These are phyloP conservation scores for Rhizopogon vesiculosus DNA, from an alignment of 768 basidiomycete genomes.

Conservation along the genomic window DNA sequence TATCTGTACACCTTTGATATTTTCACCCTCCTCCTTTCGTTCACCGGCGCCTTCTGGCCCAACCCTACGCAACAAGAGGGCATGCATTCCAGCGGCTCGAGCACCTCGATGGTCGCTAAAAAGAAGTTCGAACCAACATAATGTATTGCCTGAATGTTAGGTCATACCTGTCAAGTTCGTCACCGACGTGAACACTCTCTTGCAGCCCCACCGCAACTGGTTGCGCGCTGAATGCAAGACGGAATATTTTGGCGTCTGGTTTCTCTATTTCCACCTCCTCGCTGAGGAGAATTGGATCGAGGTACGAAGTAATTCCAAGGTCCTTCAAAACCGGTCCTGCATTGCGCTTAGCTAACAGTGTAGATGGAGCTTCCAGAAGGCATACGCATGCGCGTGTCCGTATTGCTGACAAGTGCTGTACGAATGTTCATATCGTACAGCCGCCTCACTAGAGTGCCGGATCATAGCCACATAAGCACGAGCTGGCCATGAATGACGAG, in stretches of 20 bases:
- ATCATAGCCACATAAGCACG: slow-evolving; percentile 3
- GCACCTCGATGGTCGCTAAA: slow-evolving; percentile 70
- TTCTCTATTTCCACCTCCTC: slow-evolving; percentile 70
- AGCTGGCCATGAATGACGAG: not conserved
- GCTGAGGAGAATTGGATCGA: slow-evolving; percentile 61
- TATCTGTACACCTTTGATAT: slow-evolving; percentile 34
- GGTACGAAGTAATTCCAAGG: slow-evolving; percentile 44
- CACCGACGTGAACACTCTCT: slow-evolving; percentile 69
- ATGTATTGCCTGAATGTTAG: not conserved
- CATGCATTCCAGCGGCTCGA: slow-evolving; percentile 44
- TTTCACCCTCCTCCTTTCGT: slow-evolving; percentile 35
- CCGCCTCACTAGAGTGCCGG: slow-evolving; percentile 32
- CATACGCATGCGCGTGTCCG: slow-evolving; percentile 68
- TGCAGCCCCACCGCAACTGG: not conserved
- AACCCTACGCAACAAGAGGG: slow-evolving; percentile 51
- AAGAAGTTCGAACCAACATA: slow-evolving; percentile 1
- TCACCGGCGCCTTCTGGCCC: slow-evolving; percentile 45
- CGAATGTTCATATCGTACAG: slow-evolving; percentile 42
- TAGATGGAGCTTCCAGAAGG: slow-evolving; percentile 4
- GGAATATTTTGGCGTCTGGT: slow-evolving; percentile 57
- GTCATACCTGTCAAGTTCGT: slow-evolving; percentile 61
- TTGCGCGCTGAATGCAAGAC: slow-evolving; percentile 28
- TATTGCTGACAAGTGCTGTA: slow-evolving; percentile 67
- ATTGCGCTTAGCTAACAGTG: not conserved
- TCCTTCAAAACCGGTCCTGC: slow-evolving; percentile 53